Base-by-base conservation (phyloP, 768 basidiomycete genomes). In the Trametes sanguinea region DNA sequence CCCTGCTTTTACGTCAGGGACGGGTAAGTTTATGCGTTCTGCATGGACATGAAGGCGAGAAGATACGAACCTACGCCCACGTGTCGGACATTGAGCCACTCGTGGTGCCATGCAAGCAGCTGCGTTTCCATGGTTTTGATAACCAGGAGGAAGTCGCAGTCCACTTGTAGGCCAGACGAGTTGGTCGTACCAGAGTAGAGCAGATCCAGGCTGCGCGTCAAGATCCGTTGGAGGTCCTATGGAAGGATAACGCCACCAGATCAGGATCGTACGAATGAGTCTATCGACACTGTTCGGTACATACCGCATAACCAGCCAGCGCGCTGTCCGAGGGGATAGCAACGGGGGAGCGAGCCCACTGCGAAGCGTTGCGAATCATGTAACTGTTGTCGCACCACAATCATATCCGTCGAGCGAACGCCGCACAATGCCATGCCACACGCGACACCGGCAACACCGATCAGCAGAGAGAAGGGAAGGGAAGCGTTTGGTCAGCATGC, bases 141-240 rank as follows among this genome's bases (percentile, higher is more conserved):
- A 57, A 93, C 79, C 53, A 93, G 78, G 64, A 92, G 74, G 75
- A 95, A 98, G 71, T 98, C 94, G 63, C 87, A 87, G 67, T 94
- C 85, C 3, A 84, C 79, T 61, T 94, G 89, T 46, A 98, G 77
- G 4, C 95, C 96, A 2, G 92, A 94, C 0, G 87, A 78, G 8
- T 91, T 83, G 45, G 82, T 85, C 9, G 88, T 92, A 14, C 86
- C 87, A 5, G 92, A 90, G 75, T 98, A 96, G 43, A 98, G 77
- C 63, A 95, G 84, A 73, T 98, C 96, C 45, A 98, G 80, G 65
- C 91, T 90, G 51, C 96, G 83, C 29, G 91, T 91, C 47, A 96
- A 79, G 61, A 95, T 90, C 56, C 92, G 89, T 79, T 97, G 95
- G 14, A 96, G 76, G 69, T 94, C 92, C 87, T 91, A 68, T 22